Evolutionary conservation across 306 rosid species (phyloP), one percentile per base, ranked within the genome.

Genomic region (Castanea sativa): DNA sequence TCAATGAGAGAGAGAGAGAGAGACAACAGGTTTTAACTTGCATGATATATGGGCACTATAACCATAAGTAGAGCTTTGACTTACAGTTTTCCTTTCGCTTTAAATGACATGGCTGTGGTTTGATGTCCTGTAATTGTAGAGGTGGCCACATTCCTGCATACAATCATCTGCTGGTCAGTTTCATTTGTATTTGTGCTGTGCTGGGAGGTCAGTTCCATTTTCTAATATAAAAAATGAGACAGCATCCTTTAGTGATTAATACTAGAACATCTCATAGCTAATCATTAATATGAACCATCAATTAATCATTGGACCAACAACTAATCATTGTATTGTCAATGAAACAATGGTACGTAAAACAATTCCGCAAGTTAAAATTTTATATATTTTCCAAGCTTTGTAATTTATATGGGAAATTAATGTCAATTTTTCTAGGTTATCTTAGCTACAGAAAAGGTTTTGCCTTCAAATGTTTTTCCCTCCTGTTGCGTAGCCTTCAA

Each of bases 121-220:
- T 86, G 82, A 60, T 75, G 58, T 41, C 93, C 97, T 0, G 90
- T 85, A 35, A 83, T 69, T 84, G 81, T 78, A 11, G 97, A 82
- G 32, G 86, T 73, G 23, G 84, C 56, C 12, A 76, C 86, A 86
- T 33, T 78, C 88, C 93, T 90, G 90, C 82, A 85, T 25, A 19
- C 2, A 65, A 38, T 30, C 18, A 5, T 16, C 45, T 30, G 23
- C 12, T 18, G 45, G 7, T 60, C n/a, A 18, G 71, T 30, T 14
- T 7, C 18, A 68, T 68, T 23, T 1, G 43, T 6, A 59, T 59
- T 59, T 59, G 9, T 20, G 43, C 43, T 38, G 10, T 38, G 43
- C 43, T 38, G 2, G 2, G 10, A 38, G 43, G 10, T 38, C 43
- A 25, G 13, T 8, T 38, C 10, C 43, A 38, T 38, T 38, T 38